Evolutionary conservation across 768 basidiomycete genomes (phyloP), one percentile per base, ranked within the genome.

Genomic region (Termitomyces sp.): DNA sequence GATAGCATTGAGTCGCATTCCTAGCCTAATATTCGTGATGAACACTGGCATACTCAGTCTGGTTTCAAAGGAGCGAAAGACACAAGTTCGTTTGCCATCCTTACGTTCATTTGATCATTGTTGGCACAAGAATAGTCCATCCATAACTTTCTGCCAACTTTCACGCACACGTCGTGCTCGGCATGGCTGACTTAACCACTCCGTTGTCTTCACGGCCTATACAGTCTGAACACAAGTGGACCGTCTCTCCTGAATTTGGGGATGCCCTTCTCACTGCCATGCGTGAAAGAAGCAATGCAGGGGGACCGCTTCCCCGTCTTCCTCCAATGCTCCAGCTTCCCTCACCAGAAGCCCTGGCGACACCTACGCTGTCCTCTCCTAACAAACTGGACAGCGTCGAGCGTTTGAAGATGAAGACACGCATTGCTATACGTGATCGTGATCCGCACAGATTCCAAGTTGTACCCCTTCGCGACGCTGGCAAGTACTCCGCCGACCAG

Each of bases 381-480:
- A 56, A 30, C 41, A 67, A 67, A 42, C 59, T 59, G 17, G 59
- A 65, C 27, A 56, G 49, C 32, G 35, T 52, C 23, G 61, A 62
- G 53, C 63, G 61, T n/a, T 61, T 75, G 42, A 76, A 66, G 46
- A 78, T 77, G 77, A 74, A 73, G 65, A 77, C 77, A 25, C 72
- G 74, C 23, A 69, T 79, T 41, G 73, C 76, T 41, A 72, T 78
- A 32, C 75, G 76, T 17, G 76, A 78, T 56, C 70, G 69, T 55
- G 72, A 67, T 3, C 73, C 76, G 25, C 77, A 78, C 49, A 69
- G 74, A 21, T 77, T 78, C 54, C 76, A 77, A 57, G 67, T 78
- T 19, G 65, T 78, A 30, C 73, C 76, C 14, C 68, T 77, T 32
- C 70, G 71, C 53, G 74, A 78, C 40, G 70, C 51, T 42, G 41